phyloP scores from a whole-genome alignment of 176 grass and related monocot species.

The Cenchrus americanus region DNA sequence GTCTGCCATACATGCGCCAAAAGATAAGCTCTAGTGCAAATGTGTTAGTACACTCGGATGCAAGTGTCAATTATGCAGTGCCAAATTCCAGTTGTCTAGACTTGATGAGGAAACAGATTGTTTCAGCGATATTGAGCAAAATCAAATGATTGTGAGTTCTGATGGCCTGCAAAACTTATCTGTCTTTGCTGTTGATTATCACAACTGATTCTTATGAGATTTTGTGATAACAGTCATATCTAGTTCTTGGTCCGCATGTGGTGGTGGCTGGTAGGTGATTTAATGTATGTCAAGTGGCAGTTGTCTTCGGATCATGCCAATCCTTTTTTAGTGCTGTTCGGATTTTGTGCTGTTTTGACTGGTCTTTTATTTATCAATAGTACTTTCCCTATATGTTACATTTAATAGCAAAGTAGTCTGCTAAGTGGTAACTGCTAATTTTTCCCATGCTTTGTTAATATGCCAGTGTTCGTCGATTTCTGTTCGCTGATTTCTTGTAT shows the following conservation, averaged over 20 bases:
- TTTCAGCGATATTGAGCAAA: neutral
- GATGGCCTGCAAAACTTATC: neutral
- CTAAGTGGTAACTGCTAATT: neutral
- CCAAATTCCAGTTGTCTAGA: neutral
- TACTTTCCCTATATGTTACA: slow-evolving; percentile 16
- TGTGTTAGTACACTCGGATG: neutral
- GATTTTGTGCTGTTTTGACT: neutral
- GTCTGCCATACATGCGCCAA: neutral
- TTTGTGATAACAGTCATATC: neutral
- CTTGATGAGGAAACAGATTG: neutral
- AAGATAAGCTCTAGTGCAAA: neutral
- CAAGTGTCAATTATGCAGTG: neutral
- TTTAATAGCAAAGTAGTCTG: neutral
- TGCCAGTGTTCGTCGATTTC: neutral
- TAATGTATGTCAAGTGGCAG: neutral
- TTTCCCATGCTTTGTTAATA: neutral
- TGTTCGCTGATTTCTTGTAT: slow-evolving; percentile 10
- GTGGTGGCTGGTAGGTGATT: neutral
- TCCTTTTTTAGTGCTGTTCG: neutral
- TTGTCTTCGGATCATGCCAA: neutral
- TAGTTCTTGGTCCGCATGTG: neutral
- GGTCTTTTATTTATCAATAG: slow-evolving; percentile 2
- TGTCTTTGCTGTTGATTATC: neutral
- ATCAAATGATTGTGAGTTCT: slow-evolving; percentile 7
- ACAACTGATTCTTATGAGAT: slow-evolving; percentile 3